Base-by-base conservation (phyloP, 2,329 filamentous ascomycete genomes). In the Trichoderma guizhouense region DNA sequence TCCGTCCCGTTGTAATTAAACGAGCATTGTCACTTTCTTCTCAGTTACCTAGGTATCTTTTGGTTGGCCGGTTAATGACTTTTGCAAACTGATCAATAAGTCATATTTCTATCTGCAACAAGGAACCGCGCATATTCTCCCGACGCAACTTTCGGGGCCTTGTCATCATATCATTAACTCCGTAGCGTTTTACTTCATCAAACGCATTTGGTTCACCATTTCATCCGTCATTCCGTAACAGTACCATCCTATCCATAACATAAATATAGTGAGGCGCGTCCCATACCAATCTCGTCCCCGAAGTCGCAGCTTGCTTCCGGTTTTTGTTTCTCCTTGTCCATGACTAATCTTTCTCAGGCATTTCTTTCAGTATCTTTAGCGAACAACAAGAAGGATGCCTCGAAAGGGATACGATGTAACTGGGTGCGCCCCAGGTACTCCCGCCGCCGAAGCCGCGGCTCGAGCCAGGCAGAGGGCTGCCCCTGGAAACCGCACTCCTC, bases 341-440 rank as follows among this genome's bases (percentile, higher is more conserved):
- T 28, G n/a, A 32, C 51, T 51, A 18, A 68, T 51, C 8, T 51
- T 26, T 18, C 47, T 15, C 11, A 71, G 39, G 39, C 4, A 61
- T 60, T 28, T 36, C 21, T 58, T 60, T 34, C 57, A 7, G 30
- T 21, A 60, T 61, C 30, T 12, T 69, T 30, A 53, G 28, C 32
- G 9, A 51, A 36, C 57, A 26, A n/a, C 39, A 34, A 15, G 14
- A 30, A 43, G 36, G 15, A 72, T 72, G 70, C 70, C 70, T 34
- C 55, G 70, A 62, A 55, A 39, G 14, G 70, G 70, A 32, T 72
- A 72, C 21, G 70, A 72, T 28, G 26, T 68, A 9, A 69, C 70
- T 18, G 55, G 64, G 30, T 24, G 36, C 14, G 64, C 57, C 7
- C 53, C 47, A 18, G 63, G 70, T n/a, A 61, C 70, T 30, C 55